Evolutionary conservation across 139 green algal species (phyloP).

Genomic region (Picochlorum sp.): DNA sequence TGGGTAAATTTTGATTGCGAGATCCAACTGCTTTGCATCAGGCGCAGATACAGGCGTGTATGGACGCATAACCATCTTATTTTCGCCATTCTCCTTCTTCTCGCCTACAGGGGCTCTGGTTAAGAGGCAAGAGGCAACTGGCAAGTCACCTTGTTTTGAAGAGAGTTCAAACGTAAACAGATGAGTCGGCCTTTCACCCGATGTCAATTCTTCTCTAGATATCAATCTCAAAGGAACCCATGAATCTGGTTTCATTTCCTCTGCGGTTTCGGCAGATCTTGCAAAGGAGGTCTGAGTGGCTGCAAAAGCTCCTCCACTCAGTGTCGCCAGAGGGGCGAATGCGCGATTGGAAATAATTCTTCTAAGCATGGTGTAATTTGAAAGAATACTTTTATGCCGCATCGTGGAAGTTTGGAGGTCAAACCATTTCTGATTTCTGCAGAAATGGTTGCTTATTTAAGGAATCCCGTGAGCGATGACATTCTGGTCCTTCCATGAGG

Average conservation of each 20-base stretch:
- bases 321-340: slow-evolving; percentile 9
- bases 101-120: slow-evolving; percentile 39
- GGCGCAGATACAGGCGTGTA: slow-evolving; percentile 49
- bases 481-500: too few relatives aligned
- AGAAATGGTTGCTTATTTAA: too few relatives aligned
- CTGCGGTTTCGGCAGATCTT: background rate
- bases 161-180: slow-evolving; percentile 32
- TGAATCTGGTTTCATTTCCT: slow-evolving; percentile 12
- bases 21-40: slow-evolving; percentile 37
- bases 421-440: too few relatives aligned
- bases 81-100: slow-evolving; percentile 40
- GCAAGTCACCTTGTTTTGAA: slow-evolving; percentile 19
- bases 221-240: slow-evolving; percentile 39
- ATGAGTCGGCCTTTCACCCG: slow-evolving; percentile 13
- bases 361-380: too few relatives aligned
- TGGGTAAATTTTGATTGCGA: slow-evolving; percentile 22
- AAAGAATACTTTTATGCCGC: too few relatives aligned
- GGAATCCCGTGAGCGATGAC: too few relatives aligned
- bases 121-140: slow-evolving; percentile 34
- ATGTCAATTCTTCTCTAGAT: slow-evolving; percentile 25
- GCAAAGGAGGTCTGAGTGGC: background rate
- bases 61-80: slow-evolving; percentile 48
- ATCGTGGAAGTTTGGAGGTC: too few relatives aligned
- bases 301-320: slow-evolving; percentile 11
- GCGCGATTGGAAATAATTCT: slow-evolving; percentile 2